phyloP scores from a whole-genome alignment of 208 protist genomes.

The Phytomonas francai region DNA sequence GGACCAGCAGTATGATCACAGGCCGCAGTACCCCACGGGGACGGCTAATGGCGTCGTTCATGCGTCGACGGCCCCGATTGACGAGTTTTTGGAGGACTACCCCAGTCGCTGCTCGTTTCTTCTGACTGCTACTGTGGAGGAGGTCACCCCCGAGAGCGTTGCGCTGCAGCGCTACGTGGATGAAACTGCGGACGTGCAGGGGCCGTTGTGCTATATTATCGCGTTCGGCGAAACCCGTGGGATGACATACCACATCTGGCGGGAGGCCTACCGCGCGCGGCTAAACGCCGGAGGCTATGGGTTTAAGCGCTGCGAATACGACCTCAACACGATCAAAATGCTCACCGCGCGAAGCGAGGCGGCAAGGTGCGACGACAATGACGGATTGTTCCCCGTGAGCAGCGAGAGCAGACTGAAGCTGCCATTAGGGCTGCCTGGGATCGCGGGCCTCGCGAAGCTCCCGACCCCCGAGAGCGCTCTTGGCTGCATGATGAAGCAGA shows the following conservation, averaged over 20 bases:
- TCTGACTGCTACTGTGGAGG: conserved; percentile 54
- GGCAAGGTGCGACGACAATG: background rate
- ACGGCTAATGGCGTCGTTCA: background rate
- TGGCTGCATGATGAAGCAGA: too few relatives aligned
- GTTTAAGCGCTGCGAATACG: conserved; percentile 53
- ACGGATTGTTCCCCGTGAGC: background rate
- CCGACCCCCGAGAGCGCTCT: too few relatives aligned
- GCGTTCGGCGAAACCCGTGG: conserved; percentile 31
- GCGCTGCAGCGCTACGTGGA: conserved; percentile 80
- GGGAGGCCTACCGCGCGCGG: conserved; percentile 48
- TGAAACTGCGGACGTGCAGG: conserved; percentile 68
- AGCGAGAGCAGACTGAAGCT: too few relatives aligned
- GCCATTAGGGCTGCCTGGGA: background rate
- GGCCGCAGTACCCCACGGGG: background rate
- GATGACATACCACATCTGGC: conserved; percentile 32
- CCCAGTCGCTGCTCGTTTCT: conserved; percentile 34
- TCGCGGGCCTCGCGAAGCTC: background rate
- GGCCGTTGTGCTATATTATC: conserved; percentile 41
- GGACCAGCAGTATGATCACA: conserved; percentile 30
- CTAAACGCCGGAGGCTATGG: conserved; percentile 46
- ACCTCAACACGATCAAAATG: conserved; percentile 43
- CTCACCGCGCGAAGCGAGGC: conserved; percentile 17
- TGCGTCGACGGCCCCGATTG: background rate
- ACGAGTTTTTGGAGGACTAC: too few relatives aligned
- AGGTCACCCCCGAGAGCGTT: conserved; percentile 17